Base-by-base conservation (phyloP, 192 early-diverging fungal genomes). In the Coemansia erecta region DNA sequence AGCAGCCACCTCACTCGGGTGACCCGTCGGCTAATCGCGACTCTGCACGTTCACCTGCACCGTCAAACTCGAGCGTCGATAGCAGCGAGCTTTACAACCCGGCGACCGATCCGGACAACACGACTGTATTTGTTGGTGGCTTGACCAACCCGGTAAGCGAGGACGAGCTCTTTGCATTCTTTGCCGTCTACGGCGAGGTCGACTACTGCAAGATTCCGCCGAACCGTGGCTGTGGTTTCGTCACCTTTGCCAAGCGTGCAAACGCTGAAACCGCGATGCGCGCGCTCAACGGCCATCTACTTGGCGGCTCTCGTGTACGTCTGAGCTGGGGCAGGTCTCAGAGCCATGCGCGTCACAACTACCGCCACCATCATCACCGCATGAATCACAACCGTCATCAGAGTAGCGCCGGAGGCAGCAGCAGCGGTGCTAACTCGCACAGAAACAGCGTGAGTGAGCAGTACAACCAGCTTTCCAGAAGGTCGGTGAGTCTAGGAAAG, bases 81-180 rank as follows among this genome's bases (percentile, higher is more conserved):
- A 69, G 70, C 70, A 70, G 61, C 26, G 75, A 56, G 14, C 39
- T 54, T 41, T 76, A 74, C 60, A 73, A 77, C 41, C 73, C 73
- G 31, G 73, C 80, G 1, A 66, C 73, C 2, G 94, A 97, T 68
- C 92, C 92, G 41, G 88, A 78, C 72, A 97, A 97, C 78, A 97
- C 94, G 4, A 98, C 97, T 3, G 92, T 98, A 26, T 98, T 98
- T 82, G 93, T 98, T 21, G 97, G 97, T 19, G 95, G 95, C 5
- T 77, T 98, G 42, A 89, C 84, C 41, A 82, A 89, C 31, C 81
- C 85, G 8, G 87, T 91, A n/a, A 82, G 83, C 22, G 94, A 97
- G 64, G 90, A 94, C 48, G 94, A 97, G 51, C 82, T 98, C 56
- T 70, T 84, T 33, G 83, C 85, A 7, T 84, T 86, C 61, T 98